A percentile compares a stretch with the other conserved stretches of the same genome.
Conservation (phyloP, 768 basidiomycete genomes). For the Tricholomella constricta region DNA sequence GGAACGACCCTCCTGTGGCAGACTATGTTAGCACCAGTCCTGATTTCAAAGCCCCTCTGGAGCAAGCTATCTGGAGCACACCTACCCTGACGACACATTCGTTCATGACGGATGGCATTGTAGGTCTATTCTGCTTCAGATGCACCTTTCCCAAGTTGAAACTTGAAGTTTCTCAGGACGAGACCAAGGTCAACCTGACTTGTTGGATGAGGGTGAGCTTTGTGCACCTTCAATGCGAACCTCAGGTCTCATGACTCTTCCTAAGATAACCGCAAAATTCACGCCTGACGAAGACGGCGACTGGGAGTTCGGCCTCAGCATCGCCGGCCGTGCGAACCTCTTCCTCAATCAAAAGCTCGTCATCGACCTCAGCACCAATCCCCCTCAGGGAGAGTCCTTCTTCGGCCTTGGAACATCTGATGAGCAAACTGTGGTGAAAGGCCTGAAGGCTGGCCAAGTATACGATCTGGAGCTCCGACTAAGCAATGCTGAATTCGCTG, state of each 20-base stretch:
- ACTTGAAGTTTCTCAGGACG: constrained; percentile 32
- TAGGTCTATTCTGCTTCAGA: constrained; percentile 21
- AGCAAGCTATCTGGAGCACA: constrained; percentile 38
- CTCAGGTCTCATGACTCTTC: not conserved
- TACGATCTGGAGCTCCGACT: constrained; percentile 44
- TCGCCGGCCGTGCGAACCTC: constrained; percentile 48
- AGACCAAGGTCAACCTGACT: constrained; percentile 40
- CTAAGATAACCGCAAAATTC: constrained; percentile 44
- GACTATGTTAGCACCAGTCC: constrained; percentile 33
- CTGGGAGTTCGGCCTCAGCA: constrained; percentile 49
- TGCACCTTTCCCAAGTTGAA: not conserved
- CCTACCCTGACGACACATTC: constrained; percentile 35
- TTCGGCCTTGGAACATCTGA: constrained; percentile 48
- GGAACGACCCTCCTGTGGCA: constrained; percentile 43
- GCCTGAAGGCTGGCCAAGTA: constrained; percentile 41
- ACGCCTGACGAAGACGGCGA: constrained; percentile 53
- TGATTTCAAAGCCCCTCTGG: constrained; percentile 25
- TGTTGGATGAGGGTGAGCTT: constrained; percentile 43
- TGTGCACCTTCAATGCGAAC: not conserved
- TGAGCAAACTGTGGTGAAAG: constrained; percentile 33
- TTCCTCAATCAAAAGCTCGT: constrained; percentile 51
- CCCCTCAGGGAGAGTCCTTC: constrained; percentile 38
- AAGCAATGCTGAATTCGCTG: constrained; percentile 33
- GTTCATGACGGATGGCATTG: constrained; percentile 45
- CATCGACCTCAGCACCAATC: constrained; percentile 46